Conservation (phyloP, 768 basidiomycete genomes). For the Macrolepiota albuminosa region DNA sequence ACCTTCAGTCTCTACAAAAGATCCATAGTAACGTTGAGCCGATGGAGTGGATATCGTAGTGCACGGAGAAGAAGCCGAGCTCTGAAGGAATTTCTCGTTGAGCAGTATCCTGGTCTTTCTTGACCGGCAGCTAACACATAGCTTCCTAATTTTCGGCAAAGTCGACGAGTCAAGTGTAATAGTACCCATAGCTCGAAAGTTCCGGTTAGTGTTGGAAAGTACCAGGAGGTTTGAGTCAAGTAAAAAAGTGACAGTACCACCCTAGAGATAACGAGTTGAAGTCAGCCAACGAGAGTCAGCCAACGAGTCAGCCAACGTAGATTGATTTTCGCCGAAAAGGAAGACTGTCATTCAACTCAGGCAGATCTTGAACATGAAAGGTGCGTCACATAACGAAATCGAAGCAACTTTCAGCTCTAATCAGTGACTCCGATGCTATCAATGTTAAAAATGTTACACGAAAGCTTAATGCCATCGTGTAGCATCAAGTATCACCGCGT, state of each 20-base stretch:
- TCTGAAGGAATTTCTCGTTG: neutral
- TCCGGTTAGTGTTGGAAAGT: neutral
- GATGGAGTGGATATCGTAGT: neutral
- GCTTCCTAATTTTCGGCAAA: neutral
- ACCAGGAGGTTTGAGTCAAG: no score
- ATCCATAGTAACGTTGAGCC: neutral
- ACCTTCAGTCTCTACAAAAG: constrained; percentile 7
- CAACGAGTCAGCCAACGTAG: neutral
- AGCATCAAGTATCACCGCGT: neutral
- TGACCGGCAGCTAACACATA: neutral
- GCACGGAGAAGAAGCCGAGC: neutral
- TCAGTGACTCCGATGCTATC: neutral
- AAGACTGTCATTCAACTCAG: neutral
- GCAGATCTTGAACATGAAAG: neutral
- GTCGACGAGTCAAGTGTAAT: neutral
- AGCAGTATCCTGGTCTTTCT: neutral
- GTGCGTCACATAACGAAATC: neutral
- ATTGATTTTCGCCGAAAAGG: neutral
- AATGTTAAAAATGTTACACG: no score
- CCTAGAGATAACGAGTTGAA: neutral
- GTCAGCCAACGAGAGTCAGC: neutral
- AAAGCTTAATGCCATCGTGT: no score
- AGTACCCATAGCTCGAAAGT: neutral
- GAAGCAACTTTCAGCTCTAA: neutral
- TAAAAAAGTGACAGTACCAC: neutral